Base-by-base conservation (phyloP, 2,329 filamentous ascomycete species). In the Colletotrichum orchidophilum region DNA sequence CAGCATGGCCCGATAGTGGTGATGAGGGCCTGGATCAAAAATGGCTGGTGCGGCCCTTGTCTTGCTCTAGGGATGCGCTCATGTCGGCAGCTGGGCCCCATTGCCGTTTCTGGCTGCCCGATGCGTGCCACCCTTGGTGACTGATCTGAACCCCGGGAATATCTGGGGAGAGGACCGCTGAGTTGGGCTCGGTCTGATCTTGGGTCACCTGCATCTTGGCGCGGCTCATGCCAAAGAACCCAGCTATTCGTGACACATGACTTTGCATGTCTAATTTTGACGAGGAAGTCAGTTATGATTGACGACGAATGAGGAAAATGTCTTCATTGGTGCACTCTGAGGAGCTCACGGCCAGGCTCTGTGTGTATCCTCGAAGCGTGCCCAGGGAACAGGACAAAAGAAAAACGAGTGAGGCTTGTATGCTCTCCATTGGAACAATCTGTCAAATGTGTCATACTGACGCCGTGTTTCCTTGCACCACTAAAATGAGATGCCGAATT, bases 81-180 rank as follows among this genome's bases (percentile, higher is more conserved):
- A 49, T 60, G 58, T 35, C 42, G 27, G 46, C 46, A 62, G 42
- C n/a, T 26, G n/a, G 59, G 13, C 46, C 12, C 46, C 58, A 18
- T 60, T 60, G 26, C 58, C 58, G 39, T 49, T 49, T 33, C 7
- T n/a, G 24, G 42, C 13, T 50, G 27, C 4, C 27, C 24, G 29
- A 18, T 42, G 49, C 31, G 27, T 33, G 35, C 15, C 5, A 42
- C 33, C 15, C 62, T 66, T 50, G 67, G 55, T 49, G 13, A 18
- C 46, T 9, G 49, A 60, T 66, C 35, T 18, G 27, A 18, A 49
- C 12, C 54, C 67, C 39, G 54, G 63, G 52, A 55, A 60, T n/a
- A n/a, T 70, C 62, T 61, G 61, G 67, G 66, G 62, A 27, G 53
- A 21, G 9, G 54, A 46, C 66, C 53, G 54, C 18, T 50, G 61